Evolutionary conservation across 2,329 filamentous ascomycete species (phyloP).

Genomic region (Orbilia blumenaviensis): DNA sequence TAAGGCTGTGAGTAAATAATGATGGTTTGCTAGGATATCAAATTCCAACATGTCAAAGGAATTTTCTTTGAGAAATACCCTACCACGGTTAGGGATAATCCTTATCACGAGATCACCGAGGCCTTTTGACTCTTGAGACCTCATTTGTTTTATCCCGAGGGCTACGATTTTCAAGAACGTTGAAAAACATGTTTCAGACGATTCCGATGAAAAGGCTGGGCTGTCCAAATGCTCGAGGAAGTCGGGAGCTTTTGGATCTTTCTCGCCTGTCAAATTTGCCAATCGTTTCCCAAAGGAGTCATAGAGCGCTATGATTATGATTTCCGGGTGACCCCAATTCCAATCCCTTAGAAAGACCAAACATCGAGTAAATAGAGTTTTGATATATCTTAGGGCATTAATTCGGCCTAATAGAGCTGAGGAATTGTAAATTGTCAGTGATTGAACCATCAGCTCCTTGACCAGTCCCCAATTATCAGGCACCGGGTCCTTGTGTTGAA

Average conservation of each 20-base stretch:
- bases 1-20: conserved; percentile 73
- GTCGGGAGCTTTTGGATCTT: conserved; percentile 69
- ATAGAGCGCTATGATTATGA: conserved; percentile 70
- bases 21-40: conserved; percentile 73
- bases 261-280: conserved; percentile 72
- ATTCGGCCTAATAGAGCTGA: conserved; percentile 36
- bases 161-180: conserved; percentile 73
- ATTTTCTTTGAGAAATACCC: conserved; percentile 72
- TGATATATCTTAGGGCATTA: conserved; percentile 58
- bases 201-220: conserved; percentile 65
- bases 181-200: conserved; percentile 72
- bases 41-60: conserved; percentile 70
- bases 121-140: conserved; percentile 66
- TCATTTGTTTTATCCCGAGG: conserved; percentile 67
- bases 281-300: conserved; percentile 74
- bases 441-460: conserved; percentile 67
- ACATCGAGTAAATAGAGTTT: conserved; percentile 69
- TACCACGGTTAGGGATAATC: conserved; percentile 72
- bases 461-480: conserved; percentile 71
- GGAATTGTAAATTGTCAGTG: conserved; percentile 71
- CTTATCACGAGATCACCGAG: conserved; percentile 71
- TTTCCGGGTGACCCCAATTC: conserved; percentile 69
- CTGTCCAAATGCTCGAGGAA: conserved; percentile 69
- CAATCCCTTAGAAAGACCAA: conserved; percentile 71
- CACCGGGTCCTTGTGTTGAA: conserved; percentile 52